Evolutionary conservation across 1,139 yeast genomes (phyloP).

Genomic region (Saccharomyces hybrid): DNA sequence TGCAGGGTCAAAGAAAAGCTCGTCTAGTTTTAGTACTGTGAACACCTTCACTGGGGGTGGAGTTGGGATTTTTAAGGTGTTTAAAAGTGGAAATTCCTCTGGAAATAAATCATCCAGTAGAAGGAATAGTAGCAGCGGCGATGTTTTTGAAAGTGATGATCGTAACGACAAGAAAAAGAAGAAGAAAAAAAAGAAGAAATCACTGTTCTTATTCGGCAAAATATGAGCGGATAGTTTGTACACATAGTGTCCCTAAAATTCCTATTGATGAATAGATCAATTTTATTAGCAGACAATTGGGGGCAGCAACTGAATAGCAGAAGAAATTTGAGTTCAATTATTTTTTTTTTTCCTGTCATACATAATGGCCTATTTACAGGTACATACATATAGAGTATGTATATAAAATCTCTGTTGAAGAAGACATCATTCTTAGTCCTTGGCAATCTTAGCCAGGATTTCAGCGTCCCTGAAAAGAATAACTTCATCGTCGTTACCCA

Average conservation of each 20-base stretch:
- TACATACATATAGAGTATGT: background rate
- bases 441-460: conserved; percentile 77
- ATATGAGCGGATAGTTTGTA: background rate
- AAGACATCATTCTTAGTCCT: background rate
- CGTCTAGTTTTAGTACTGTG: conserved; percentile 1
- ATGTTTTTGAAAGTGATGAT: background rate
- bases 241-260: background rate
- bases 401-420: background rate
- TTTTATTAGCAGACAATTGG: background rate
- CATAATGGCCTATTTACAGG: background rate
- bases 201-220: background rate
- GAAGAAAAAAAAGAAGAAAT: background rate
- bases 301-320: background rate
- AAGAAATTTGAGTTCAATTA: background rate
- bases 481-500: conserved; percentile 68
- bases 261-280: too few relatives aligned
- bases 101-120: conserved; percentile 4
- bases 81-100: background rate
- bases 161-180: conserved; percentile 1
- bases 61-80: conserved; percentile 3
- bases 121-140: conserved; percentile 3
- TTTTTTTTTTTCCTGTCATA: background rate
- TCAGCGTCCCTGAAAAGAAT: conserved; percentile 83
- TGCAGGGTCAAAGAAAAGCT: conserved; percentile 2
- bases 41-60: conserved; percentile 3